phyloP scores from a whole-genome alignment of 352 stramenopile species.

The Detonula confervacea region DNA sequence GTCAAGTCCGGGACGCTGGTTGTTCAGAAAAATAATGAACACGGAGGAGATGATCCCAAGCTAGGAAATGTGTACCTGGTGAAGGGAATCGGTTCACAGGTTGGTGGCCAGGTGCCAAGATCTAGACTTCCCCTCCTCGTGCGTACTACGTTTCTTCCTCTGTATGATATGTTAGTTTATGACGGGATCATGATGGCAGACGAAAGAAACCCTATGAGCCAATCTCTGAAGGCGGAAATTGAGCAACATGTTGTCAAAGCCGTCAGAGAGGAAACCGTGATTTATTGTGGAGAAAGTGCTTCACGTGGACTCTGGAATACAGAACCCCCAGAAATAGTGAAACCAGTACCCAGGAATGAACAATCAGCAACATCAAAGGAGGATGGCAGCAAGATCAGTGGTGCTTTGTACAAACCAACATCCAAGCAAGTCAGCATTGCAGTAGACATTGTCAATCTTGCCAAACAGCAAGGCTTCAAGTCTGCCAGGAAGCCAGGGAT shows the following conservation, averaged over 20 bases:
- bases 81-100: conserved; percentile 22
- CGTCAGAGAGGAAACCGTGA: conserved; percentile 21
- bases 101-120: conserved; percentile 8
- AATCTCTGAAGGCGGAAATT: conserved; percentile 16
- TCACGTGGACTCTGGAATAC: conserved; percentile 20
- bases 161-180: conserved; percentile 39
- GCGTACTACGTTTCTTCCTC: conserved; percentile 27
- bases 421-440: conserved; percentile 9
- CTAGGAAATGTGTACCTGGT: conserved; percentile 30
- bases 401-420: conserved; percentile 6
- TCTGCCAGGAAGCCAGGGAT: not conserved
- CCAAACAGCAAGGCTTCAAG: conserved; percentile 4
- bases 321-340: conserved; percentile 11
- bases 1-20: conserved; percentile 19
- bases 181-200: conserved; percentile 24
- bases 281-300: conserved; percentile 27
- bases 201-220: not conserved
- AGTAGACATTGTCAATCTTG: conserved; percentile 21
- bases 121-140: conserved; percentile 11
- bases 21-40: conserved; percentile 16
- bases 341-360: not conserved
- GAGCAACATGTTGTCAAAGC: conserved; percentile 13
- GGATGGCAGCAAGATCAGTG: not conserved
- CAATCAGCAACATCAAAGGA: not conserved
- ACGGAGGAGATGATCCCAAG: not conserved